These are phyloP conservation scores for Lactarius sanguifluus DNA, from an alignment of 768 basidiomycete species.

Conservation along the genomic window DNA sequence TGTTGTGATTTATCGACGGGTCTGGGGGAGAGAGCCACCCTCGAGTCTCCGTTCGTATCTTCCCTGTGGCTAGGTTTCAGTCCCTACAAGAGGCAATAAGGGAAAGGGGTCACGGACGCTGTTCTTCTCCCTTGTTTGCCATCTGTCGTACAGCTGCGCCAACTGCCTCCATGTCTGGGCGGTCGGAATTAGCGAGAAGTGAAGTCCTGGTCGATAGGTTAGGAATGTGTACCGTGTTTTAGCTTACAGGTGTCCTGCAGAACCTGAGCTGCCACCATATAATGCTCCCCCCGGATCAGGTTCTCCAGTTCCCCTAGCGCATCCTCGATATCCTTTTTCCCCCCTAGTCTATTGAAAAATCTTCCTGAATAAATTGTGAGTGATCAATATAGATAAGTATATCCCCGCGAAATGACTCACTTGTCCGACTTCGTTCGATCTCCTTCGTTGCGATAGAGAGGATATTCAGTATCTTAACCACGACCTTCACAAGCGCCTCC, in stretches of 20 bases:
- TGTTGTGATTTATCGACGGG: conserved; percentile 7
- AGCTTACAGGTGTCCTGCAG: background rate
- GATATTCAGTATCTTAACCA: conserved; percentile 4
- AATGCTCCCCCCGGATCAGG: conserved; percentile 7
- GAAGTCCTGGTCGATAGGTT: background rate
- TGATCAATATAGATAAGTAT: background rate
- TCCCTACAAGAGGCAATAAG: background rate
- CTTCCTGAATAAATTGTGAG: background rate
- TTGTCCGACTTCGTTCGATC: background rate
- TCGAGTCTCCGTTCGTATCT: background rate
- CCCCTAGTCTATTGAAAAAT: background rate
- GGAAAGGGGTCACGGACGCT: background rate
- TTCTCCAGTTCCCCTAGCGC: background rate
- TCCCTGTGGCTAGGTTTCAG: background rate
- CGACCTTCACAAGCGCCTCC: background rate
- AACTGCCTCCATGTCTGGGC: background rate
- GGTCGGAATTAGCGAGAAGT: background rate
- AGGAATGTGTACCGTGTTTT: too few species aligned
- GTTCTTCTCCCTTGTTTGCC: background rate
- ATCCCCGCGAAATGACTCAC: background rate
- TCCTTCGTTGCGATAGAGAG: conserved; percentile 5
- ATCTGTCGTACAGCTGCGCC: background rate
- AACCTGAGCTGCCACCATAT: background rate
- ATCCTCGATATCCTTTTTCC: background rate
- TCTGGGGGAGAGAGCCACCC: conserved; percentile 11